phyloP scores from a whole-genome alignment of 1,284 basidiomycete species.

The Leccinum idahoense region DNA sequence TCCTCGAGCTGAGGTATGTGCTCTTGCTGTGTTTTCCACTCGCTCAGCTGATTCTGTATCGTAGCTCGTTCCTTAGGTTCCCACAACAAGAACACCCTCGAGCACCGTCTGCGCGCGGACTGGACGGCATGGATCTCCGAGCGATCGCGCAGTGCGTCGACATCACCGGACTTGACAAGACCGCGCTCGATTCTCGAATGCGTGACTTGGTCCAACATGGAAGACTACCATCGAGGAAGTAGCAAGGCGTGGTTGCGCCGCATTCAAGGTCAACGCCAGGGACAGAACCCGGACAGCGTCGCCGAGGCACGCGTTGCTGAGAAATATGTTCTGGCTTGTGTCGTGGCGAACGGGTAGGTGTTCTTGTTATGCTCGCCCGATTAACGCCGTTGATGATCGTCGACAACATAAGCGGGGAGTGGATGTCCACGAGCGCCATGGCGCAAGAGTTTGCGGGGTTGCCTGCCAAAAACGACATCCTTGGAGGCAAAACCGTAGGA shows the following conservation, averaged over 20 bases:
- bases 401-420: constrained; percentile 57
- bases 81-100: too few species aligned
- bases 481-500: constrained; percentile 14
- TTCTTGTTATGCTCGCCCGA: not conserved
- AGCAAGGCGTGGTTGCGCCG: constrained; percentile 56
- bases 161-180: too few species aligned
- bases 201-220: constrained; percentile 58
- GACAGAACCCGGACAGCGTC: constrained; percentile 33
- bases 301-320: constrained; percentile 48
- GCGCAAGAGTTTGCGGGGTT: constrained; percentile 58
- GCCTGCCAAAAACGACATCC: constrained; percentile 16
- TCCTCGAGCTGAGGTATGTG: too few species aligned
- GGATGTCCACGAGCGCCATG: constrained; percentile 61
- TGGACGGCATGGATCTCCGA: constrained; percentile 55
- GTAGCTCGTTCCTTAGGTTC: too few species aligned
- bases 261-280: constrained; percentile 31
- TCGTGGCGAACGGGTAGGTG: constrained; percentile 59
- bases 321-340: constrained; percentile 60
- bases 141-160: constrained; percentile 8
- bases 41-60: too few species aligned
- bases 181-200: constrained; percentile 28
- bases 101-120: constrained; percentile 43
- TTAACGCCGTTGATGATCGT: not conserved
- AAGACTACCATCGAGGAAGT: constrained; percentile 65
- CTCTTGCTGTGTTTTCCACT: too few species aligned